Evolutionary conservation across 2,329 filamentous ascomycete species (phyloP).

Genomic region (Leptographium lundbergii): DNA sequence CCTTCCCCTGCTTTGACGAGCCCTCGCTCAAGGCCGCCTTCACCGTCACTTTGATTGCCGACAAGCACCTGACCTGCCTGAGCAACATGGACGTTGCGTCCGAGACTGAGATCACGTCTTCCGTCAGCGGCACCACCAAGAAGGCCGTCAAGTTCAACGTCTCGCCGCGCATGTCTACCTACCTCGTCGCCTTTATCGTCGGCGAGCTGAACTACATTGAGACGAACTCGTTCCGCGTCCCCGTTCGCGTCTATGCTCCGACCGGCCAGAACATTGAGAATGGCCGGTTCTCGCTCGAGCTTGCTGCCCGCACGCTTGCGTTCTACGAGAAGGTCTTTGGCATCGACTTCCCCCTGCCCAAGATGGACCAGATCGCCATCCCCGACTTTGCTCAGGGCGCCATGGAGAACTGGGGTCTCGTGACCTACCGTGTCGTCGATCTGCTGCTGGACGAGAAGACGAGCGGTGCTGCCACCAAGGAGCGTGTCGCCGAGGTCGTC

Average conservation of each 20-base stretch:
- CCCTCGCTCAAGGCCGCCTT: conserved; percentile 88
- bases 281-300: conserved; percentile 77
- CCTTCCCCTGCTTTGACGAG: conserved; percentile 95
- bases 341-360: conserved; percentile 73
- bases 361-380: conserved; percentile 95
- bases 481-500: conserved; percentile 87
- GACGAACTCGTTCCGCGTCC: conserved; percentile 80
- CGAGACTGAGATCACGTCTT: conserved; percentile 59
- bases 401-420: conserved; percentile 97
- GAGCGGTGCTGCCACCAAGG: conserved; percentile 77
- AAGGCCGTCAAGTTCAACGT: conserved; percentile 88
- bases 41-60: conserved; percentile 79
- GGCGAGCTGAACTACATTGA: conserved; percentile 91
- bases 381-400: conserved; percentile 91
- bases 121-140: conserved; percentile 49
- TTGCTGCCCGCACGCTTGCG: conserved; percentile 76
- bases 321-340: conserved; percentile 96
- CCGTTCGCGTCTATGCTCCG: conserved; percentile 87
- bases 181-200: conserved; percentile 86
- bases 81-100: conserved; percentile 93
- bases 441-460: conserved; percentile 84
- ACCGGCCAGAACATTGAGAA: conserved; percentile 83
- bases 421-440: conserved; percentile 90
- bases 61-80: conserved; percentile 80
- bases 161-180: conserved; percentile 90